Evolutionary conservation across 116 monocot genomes (phyloP), one percentile per base, ranked within the genome.

Genomic region (Trichopus zeylanicus): DNA sequence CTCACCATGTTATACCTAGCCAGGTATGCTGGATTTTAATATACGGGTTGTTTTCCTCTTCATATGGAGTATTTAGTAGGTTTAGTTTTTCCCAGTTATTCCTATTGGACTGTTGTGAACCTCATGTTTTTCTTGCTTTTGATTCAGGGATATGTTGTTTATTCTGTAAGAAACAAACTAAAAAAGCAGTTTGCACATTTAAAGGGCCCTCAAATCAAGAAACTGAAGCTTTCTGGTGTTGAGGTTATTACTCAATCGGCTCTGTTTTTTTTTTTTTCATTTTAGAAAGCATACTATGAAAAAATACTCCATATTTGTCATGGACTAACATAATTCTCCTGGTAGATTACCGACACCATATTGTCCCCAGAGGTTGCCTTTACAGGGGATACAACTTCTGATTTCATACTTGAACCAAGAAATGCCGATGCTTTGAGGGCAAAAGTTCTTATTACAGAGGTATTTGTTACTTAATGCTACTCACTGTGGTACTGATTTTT

Each of bases 381-480:
- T 67, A 95, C 95, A 2, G 95, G 95, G 49, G 95, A 95, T 49
- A 95, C 95, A 15, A 86, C 67, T 64, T 78, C 95, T 8, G 90
- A 95, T 66, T 95, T 90, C 56, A 65, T 95, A 35, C 29, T 62
- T 51, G 95, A 95, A 64, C 83, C 83, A 22, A 76, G 79, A 31
- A 95, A 95, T 67, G 13, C 66, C 32, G 95, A 95, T 67, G 83
- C 69, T 29, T 60, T 95, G 26, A 79, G 84, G 67, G 73, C 95
- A 60, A 80, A 79, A 18, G 74, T 95, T 81, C 81, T 95, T 59
- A 79, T 95, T 30, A 76, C 87, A 76, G 95, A 95, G 90, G 95
- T 95, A 55, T 26, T 34, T 31, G 1, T 16, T 42, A 3, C 42
- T 2, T 42, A n/a, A 42, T 42, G 13, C 42, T 37, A 3, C 42